Base-by-base conservation (phyloP, 805 yeast genomes). In the Komagataella pastoris region DNA sequence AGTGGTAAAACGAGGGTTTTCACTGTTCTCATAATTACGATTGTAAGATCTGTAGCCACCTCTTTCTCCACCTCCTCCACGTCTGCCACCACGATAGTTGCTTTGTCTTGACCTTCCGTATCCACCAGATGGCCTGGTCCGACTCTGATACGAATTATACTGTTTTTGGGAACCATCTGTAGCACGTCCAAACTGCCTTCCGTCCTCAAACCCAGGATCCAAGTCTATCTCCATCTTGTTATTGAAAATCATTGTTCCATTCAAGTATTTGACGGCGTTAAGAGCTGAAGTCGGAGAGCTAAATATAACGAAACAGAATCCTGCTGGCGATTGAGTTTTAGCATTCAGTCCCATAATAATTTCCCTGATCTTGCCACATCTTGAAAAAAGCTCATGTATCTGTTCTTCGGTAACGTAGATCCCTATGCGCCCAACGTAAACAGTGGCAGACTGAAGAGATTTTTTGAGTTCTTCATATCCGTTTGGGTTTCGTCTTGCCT, bases 291-390 rank as follows among this genome's bases (percentile, higher is more conserved):
- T 74, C 47, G 82, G 81, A 24, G 71, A 65, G 51, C 75, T 76
- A 64, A 83, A 93, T 48, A 88, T 84, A 45, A 93, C 89, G 63
- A 93, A 93, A 63, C 97, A 90, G 65, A 93, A 91, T 17, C 99
- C 98, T 63, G 98, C 90, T 1, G 99, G 99, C 1, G 97, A 90
- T 60, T 83, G 80, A 57, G 86, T 85, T 63, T 83, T 83, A 57
- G 97, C 76, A 65, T 93, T 97, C 44, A 93, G 75, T 0, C 99
- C 99, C 98, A 93, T 93, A 50, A 91, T 81, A 46, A 90, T 86
- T 60, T 84, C 75, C 57, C 79, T 79, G 45, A 91, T 81, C 14
- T 78, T 72, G 1, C 97, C 98, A 57, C 87, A 81, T 64, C 85
- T 84, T 54, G 85, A 77, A 61, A 93, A 88, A 50, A 93, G 68